Conservation (phyloP, 345 rosid genomes). For the Dimocarpus longan region DNA sequence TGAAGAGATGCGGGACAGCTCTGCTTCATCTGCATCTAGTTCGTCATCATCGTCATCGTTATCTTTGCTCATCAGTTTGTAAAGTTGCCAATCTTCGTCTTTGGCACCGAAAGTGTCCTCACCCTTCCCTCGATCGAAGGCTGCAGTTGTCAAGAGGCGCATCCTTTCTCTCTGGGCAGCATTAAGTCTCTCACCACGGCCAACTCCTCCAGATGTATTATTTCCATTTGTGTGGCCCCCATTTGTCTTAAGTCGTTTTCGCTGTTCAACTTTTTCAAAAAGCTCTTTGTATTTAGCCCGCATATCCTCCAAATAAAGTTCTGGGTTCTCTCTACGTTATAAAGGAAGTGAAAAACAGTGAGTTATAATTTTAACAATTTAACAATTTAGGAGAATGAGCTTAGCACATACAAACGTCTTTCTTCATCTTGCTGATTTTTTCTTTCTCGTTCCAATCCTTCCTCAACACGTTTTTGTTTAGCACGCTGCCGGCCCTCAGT, state of each 20-base stretch:
- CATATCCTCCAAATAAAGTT: conserved; percentile 75
- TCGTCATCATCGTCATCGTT: conserved; percentile 79
- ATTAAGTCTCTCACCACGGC: conserved; percentile 95
- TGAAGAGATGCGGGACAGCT: conserved; percentile 66
- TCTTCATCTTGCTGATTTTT: conserved; percentile 82
- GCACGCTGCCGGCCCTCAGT: conserved; percentile 90
- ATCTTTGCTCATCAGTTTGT: conserved; percentile 90
- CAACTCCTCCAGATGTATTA: conserved; percentile 66
- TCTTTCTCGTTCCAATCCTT: conserved; percentile 77
- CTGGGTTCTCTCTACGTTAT: conserved; percentile 75
- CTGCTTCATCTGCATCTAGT: conserved; percentile 70
- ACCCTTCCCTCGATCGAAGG: conserved; percentile 96
- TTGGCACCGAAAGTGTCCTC: conserved; percentile 89
- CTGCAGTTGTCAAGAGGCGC: conserved; percentile 94
- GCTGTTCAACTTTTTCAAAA: conserved; percentile 75
- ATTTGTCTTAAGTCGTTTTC: conserved; percentile 82
- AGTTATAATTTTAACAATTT: neutral
- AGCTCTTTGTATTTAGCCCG: conserved; percentile 75
- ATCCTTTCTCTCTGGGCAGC: conserved; percentile 96
- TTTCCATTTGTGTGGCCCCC: conserved; percentile 77
- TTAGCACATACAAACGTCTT: conserved; percentile 69
- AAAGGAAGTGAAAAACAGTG: conserved; percentile 18
- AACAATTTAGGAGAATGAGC: conserved; percentile 5
- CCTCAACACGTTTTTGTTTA: conserved; percentile 84
- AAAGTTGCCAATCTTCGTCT: conserved; percentile 99